Evolutionary conservation across 495 filamentous ascomycete genomes (phyloP), one percentile per base, ranked within the genome.

Genomic region (Xylaria bambusicola): DNA sequence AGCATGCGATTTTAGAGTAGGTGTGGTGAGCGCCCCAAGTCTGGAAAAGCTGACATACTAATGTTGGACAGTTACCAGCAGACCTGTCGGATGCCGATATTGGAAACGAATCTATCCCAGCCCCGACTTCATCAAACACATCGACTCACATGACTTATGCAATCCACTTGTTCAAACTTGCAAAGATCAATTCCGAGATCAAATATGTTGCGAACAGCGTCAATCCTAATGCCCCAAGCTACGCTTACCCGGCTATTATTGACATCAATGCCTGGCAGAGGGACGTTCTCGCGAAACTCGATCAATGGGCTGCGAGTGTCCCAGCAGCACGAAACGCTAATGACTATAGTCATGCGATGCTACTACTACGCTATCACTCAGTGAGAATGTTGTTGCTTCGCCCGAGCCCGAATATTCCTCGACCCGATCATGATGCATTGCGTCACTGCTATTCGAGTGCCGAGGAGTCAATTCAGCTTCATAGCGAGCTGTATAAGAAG

Each of bases 131-230:
- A 36, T n/a, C n/a, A n/a, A n/a, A 47, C 8, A n/a, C 67, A 2
- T 57, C 64, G 6, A 73, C 75, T 15, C 73, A 77, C 52, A 77
- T 79, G 41, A 70, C 73, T 3, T 71, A 67, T 50, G 72, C 75
- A 0, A 76, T 79, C 31, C 77, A 77, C 50, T 58, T 81, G 0
- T 77, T 79, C 63, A 73, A 68, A 47, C 59, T 79, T 1, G 71
- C 78, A 3, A 64, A 67, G 13, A 53, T 79, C 17, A 79, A 79
- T 49, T 80, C 77, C 1, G 77, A 79, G 52, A 80, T 80, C 33
- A 80, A 80, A 66, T 80, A 79, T 52, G 63, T 79, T 42, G 74
- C 76, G 68, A 74, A 79, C 45, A 77, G 75, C 52, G 68, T 79
- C 46, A 71, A 66, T 56, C 69, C 73, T 36, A 70, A 73, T 12